These are phyloP conservation scores for Lecanicillium sp. DNA, from an alignment of 2,329 filamentous ascomycete genomes.

Conservation along the genomic window DNA sequence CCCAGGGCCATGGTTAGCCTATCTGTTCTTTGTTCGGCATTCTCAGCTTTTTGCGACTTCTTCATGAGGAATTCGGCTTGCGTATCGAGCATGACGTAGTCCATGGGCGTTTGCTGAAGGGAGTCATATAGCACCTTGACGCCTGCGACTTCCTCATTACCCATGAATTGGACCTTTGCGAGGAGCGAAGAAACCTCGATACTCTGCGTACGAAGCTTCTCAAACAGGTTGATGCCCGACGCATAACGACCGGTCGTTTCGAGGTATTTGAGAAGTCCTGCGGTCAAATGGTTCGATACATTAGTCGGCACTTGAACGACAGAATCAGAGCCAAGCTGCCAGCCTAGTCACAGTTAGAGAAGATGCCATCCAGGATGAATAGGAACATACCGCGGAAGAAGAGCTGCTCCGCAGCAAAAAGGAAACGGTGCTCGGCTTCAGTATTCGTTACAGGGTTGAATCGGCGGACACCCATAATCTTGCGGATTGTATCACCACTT, in stretches of 20 bases:
- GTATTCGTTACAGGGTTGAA: conserved; percentile 98
- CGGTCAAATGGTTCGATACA: conserved; percentile 90
- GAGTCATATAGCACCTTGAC: conserved; percentile 83
- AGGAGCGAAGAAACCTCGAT: conserved; percentile 90
- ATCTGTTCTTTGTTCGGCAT: conserved; percentile 52
- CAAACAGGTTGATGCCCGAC: conserved; percentile 95
- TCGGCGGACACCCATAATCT: conserved; percentile 91
- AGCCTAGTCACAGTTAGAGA: conserved; percentile 49
- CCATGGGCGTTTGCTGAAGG: conserved; percentile 89
- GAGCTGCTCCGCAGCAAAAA: conserved; percentile 87
- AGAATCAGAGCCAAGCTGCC: conserved; percentile 93
- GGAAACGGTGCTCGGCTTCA: conserved; percentile 94
- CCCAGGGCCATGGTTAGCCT: conserved; percentile 81
- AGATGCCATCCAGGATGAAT: background rate
- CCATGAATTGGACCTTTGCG: conserved; percentile 86
- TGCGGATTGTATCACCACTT: conserved; percentile 88
- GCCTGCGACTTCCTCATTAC: conserved; percentile 94
- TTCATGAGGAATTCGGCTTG: conserved; percentile 87
- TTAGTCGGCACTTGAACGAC: conserved; percentile 96
- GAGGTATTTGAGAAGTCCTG: conserved; percentile 91
- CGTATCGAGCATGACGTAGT: conserved; percentile 91
- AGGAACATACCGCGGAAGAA: conserved; percentile 74
- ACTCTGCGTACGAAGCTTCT: conserved; percentile 86
- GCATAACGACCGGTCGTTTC: conserved; percentile 90
- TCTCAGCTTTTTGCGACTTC: conserved; percentile 60